A percentile compares a stretch with the other conserved stretches of the same genome.
Conservation (phyloP, 78 protist genomes). For the Bigelowiella natans region DNA sequence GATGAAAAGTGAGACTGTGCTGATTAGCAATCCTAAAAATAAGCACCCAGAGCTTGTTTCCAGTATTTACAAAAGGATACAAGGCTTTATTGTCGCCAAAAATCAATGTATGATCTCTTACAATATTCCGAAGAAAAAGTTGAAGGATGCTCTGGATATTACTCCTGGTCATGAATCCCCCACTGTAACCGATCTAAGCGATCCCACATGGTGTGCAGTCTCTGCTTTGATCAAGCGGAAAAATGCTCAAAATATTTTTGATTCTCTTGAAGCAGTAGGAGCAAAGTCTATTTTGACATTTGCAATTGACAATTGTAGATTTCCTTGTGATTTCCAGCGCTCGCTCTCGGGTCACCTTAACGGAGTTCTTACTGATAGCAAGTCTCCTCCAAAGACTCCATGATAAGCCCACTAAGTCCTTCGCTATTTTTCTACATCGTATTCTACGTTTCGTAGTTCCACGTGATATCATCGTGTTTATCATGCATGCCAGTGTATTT, state of each 20-base stretch:
- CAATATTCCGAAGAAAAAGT: background rate
- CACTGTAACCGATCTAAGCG: background rate
- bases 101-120: background rate
- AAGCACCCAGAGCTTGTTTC: slow-evolving; percentile 24
- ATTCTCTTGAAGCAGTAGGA: background rate
- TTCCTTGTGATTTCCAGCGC: background rate
- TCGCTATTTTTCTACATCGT: too few species aligned
- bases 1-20: slow-evolving; percentile 26
- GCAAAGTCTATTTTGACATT: background rate
- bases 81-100: slow-evolving; percentile 13
- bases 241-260: background rate
- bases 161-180: background rate
- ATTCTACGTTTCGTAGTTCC: too few species aligned
- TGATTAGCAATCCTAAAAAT: slow-evolving; percentile 38
- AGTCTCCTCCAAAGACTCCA: too few species aligned
- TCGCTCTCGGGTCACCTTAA: too few species aligned
- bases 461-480: too few species aligned
- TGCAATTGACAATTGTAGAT: background rate
- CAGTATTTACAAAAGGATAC: slow-evolving; percentile 15
- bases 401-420: too few species aligned
- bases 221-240: background rate
- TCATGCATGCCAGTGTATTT: too few species aligned
- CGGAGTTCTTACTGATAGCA: too few species aligned
- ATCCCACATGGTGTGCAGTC: background rate
- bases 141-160: background rate